These are phyloP conservation scores for Clonostachys solani DNA, from an alignment of 2,329 filamentous ascomycete species.

Conservation along the genomic window DNA sequence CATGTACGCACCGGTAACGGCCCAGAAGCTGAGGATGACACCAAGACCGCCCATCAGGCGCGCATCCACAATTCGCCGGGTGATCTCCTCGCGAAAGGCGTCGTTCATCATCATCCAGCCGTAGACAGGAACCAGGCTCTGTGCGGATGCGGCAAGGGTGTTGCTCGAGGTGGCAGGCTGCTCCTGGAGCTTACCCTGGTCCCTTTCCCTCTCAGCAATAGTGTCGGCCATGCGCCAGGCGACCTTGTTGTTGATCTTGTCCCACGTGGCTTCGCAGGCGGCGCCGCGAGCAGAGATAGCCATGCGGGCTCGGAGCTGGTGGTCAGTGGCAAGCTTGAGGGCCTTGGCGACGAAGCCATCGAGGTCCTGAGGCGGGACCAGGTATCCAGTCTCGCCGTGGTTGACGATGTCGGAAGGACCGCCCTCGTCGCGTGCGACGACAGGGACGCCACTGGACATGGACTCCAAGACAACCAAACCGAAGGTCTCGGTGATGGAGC, in stretches of 20 bases:
- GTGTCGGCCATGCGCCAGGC: constrained; percentile 57
- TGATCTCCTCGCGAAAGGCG: constrained; percentile 25
- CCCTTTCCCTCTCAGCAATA: constrained; percentile 37
- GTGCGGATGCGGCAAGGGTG: constrained; percentile 5
- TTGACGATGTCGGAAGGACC: constrained; percentile 65
- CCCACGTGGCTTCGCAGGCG: constrained; percentile 64
- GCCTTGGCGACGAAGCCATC: constrained; percentile 52
- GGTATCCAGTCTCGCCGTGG: constrained; percentile 54
- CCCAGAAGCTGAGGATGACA: constrained; percentile 44
- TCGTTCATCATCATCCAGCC: constrained; percentile 39
- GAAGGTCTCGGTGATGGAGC: constrained; percentile 69
- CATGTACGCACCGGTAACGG: constrained; percentile 42
- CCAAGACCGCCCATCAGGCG: constrained; percentile 38
- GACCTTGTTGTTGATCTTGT: constrained; percentile 66
- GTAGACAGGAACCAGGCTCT: constrained; percentile 30
- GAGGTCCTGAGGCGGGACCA: constrained; percentile 56
- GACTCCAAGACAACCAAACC: constrained; percentile 67
- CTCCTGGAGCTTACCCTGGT: background rate
- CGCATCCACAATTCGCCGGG: constrained; percentile 33
- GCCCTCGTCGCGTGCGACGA: constrained; percentile 65
- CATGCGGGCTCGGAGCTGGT: constrained; percentile 37
- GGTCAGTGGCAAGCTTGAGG: constrained; percentile 40
- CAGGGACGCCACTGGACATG: constrained; percentile 67
- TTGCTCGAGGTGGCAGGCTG: background rate
- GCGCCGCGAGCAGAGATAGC: constrained; percentile 42